Evolutionary conservation across 176 grass and related monocot genomes (phyloP).

Genomic region (Alopecurus myosuroides): DNA sequence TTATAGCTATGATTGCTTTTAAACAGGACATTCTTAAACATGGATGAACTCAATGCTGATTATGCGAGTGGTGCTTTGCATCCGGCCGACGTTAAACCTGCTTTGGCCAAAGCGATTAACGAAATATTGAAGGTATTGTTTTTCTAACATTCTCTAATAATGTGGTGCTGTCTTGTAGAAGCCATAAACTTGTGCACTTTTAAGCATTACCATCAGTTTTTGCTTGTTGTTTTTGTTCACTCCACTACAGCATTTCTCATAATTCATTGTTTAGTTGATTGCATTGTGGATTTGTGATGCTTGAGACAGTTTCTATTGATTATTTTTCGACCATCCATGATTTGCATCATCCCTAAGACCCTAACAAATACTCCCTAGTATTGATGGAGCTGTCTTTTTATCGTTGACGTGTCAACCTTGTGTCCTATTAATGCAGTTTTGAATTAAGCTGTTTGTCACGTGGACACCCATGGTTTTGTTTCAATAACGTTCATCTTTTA

Average conservation of each 20-base stretch:
- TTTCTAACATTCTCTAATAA: not conserved
- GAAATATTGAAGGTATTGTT: conserved; percentile 72
- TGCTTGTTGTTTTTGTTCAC: not conserved
- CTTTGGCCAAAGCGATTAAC: conserved; percentile 79
- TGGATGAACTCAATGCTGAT: conserved; percentile 66
- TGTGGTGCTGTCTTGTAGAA: not conserved
- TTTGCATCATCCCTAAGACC: too few species aligned
- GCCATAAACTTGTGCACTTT: not conserved
- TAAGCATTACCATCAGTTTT: not conserved
- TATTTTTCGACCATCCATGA: too few species aligned
- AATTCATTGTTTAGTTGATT: not conserved
- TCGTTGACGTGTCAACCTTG: not conserved
- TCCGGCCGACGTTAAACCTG: conserved; percentile 75
- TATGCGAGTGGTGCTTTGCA: conserved; percentile 72
- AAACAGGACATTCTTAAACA: conserved; percentile 56
- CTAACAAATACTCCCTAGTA: too few species aligned
- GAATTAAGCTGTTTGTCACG: not conserved
- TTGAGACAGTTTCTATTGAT: not conserved
- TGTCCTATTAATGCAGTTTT: not conserved
- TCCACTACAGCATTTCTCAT: not conserved
- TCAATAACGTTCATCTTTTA: not conserved
- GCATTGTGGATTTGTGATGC: not conserved
- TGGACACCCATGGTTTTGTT: not conserved
- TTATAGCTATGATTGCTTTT: conserved; percentile 23
- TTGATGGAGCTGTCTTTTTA: too few species aligned